Evolutionary conservation across 371 early-diverging fungal species (phyloP), one percentile per base, ranked within the genome.

Genomic region (Haplosporangium sp.): DNA sequence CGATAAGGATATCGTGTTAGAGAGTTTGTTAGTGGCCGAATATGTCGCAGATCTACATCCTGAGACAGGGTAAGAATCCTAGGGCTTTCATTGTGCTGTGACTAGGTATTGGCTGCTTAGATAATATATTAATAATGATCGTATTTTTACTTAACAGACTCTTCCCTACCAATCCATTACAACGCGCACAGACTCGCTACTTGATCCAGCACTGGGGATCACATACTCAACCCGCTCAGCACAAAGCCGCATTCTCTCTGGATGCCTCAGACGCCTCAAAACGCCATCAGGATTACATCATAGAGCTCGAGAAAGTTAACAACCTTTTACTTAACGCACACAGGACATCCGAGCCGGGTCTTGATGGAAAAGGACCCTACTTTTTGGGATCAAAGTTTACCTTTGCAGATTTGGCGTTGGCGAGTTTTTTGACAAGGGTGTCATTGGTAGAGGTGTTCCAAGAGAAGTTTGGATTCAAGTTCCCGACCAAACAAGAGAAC

Each of bases 341-440:
- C 57, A 53, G 45, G 45, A 47, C 56, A 2, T 27, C 66, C 2
- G 56, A 57, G 15, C 61, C 56, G 2, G 67, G 56, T 10, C 50
- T 60, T 15, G 61, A 68, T 13, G 74, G 85, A 15, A 77, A 85
- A 0, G 76, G 76, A 1, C 67, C 58, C 4, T 76, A 55, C n/a
- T 70, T 76, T 59, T 57, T 70, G 10, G 76, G 76, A 8, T 50
- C 55, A 1, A 47, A 45, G 10, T 76, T 76, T 40, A 63, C 76
- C 0, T 76, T 67, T 40, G 76, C 76, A 4, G 76, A 76, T 20
- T 47, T 70, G 67, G 48, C 63, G 10, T 48, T 76, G 65, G 68
- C 67, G 0, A 63, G 64, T 20, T 67, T 76, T 20, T 60, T 76
- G 67, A 76, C 68, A 0, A 48, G 69, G n/a, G 61, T 77, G 0